phyloP scores from a whole-genome alignment of 2,329 filamentous ascomycete genomes.

The Metarhizium brunneum region DNA sequence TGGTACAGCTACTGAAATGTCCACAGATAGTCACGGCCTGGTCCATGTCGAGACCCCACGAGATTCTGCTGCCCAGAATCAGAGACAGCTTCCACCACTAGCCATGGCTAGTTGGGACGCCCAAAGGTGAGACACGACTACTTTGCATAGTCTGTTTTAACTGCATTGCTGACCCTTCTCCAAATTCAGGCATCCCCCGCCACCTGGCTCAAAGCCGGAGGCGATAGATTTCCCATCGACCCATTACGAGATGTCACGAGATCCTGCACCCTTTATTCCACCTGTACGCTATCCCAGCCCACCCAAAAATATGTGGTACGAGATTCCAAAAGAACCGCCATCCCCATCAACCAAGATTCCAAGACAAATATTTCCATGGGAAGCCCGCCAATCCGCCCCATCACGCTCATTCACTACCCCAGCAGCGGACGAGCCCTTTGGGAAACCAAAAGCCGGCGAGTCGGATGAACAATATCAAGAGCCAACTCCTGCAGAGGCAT shows the following conservation, averaged over 20 bases:
- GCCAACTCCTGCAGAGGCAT: neutral
- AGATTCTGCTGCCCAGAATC: neutral
- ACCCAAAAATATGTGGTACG: constrained; percentile 80
- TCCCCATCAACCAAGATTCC: constrained; percentile 45
- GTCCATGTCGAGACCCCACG: neutral
- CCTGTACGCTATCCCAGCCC: constrained; percentile 73
- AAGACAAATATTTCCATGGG: constrained; percentile 84
- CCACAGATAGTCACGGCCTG: neutral
- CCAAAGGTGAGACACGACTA: constrained; percentile 33
- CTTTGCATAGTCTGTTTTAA: neutral
- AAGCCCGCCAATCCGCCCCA: constrained; percentile 53
- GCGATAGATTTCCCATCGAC: constrained; percentile 72
- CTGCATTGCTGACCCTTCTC: constrained; percentile 3
- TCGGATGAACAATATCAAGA: neutral
- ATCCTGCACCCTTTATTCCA: constrained; percentile 65
- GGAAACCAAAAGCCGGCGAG: constrained; percentile 14
- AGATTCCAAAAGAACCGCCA: constrained; percentile 59
- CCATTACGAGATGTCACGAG: constrained; percentile 76
- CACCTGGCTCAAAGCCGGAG: constrained; percentile 66
- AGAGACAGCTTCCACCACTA: neutral
- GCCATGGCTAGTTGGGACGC: constrained; percentile 40
- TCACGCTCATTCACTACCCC: constrained; percentile 48
- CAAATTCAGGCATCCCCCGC: constrained; percentile 48
- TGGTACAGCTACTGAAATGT: neutral
- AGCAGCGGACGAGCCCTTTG: constrained; percentile 8